phyloP scores from a whole-genome alignment of 371 early-diverging fungal species.

The Batkoa obscura region DNA sequence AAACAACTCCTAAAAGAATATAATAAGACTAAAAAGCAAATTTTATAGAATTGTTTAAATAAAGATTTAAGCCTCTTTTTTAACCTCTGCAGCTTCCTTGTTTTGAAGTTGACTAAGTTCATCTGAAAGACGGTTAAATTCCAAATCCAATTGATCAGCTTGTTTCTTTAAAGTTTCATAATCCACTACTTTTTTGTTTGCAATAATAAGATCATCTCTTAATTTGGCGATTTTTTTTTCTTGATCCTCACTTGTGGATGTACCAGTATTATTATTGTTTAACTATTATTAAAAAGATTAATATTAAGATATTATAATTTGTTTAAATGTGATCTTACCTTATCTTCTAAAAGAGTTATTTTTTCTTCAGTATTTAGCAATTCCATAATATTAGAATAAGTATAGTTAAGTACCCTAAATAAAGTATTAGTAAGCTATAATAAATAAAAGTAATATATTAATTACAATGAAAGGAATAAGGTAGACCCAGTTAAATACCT shows the following conservation, averaged over 20 bases:
- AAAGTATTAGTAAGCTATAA: background rate
- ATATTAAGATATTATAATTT: background rate
- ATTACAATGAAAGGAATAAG: conserved; percentile 63
- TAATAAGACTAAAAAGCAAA: too few relatives aligned
- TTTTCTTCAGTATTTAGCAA: conserved; percentile 46
- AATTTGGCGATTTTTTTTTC: conserved; percentile 15
- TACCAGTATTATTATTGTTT: background rate
- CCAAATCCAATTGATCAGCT: conserved; percentile 37
- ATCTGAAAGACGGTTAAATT: conserved; percentile 59
- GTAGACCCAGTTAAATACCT: conserved; percentile 72
- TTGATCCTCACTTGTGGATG: conserved; percentile 9
- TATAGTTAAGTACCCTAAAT: conserved; percentile 46
- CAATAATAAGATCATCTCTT: conserved; percentile 25
- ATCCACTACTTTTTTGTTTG: conserved; percentile 31
- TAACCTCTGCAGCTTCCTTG: background rate
- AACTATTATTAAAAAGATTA: background rate
- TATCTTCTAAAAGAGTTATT: conserved; percentile 26
- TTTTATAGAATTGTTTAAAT: too few relatives aligned
- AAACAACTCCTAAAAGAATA: too few relatives aligned
- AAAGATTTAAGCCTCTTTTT: background rate
- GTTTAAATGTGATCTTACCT: conserved; percentile 22
- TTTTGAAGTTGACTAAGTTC: conserved; percentile 25
- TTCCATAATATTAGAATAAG: conserved; percentile 46
- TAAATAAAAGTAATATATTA: conserved; percentile 15
- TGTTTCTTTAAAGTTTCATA: conserved; percentile 59